Evolutionary conservation across 768 basidiomycete genomes (phyloP).

Genomic region (Rhodosporidiobolus sp.): DNA sequence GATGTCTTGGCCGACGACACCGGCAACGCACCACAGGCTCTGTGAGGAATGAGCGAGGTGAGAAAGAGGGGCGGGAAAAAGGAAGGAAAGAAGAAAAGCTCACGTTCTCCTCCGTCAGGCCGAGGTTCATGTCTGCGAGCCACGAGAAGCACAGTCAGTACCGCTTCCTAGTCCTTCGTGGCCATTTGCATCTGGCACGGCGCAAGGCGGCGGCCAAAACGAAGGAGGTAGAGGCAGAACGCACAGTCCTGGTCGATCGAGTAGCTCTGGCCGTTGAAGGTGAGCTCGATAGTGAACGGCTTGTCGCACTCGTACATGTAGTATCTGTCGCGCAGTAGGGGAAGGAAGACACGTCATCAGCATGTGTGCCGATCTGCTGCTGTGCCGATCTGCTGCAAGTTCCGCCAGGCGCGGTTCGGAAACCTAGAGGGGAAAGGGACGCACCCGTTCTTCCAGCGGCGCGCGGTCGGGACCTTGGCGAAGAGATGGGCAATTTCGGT

Average conservation of each 20-base stretch:
- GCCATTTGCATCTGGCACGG: too few relatives aligned
- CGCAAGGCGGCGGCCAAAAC: constrained; percentile 53
- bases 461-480: constrained; percentile 52
- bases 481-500: constrained; percentile 49
- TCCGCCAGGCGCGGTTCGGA: too few relatives aligned
- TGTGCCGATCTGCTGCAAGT: too few relatives aligned
- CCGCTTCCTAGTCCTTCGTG: constrained; percentile 41
- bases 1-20: constrained; percentile 36
- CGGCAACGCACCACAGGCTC: constrained; percentile 29
- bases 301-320: constrained; percentile 45
- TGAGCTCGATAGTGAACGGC: neutral
- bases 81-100: neutral
- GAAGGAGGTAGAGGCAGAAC: constrained; percentile 54
- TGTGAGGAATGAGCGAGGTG: neutral
- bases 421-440: too few relatives aligned
- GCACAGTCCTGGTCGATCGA: constrained; percentile 5
- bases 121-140: constrained; percentile 52
- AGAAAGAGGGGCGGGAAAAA: neutral
- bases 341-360: too few relatives aligned
- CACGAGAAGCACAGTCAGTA: constrained; percentile 12
- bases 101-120: constrained; percentile 36
- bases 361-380: too few relatives aligned
- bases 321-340: constrained; percentile 26
- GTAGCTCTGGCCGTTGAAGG: constrained; percentile 9
- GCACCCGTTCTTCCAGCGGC: constrained; percentile 26